Percentiles rank a stretch among this genome's conserved stretches.
Evolutionary conservation across 2,329 filamentous ascomycete species (phyloP).

Genomic region (Penicillium brasilianum): DNA sequence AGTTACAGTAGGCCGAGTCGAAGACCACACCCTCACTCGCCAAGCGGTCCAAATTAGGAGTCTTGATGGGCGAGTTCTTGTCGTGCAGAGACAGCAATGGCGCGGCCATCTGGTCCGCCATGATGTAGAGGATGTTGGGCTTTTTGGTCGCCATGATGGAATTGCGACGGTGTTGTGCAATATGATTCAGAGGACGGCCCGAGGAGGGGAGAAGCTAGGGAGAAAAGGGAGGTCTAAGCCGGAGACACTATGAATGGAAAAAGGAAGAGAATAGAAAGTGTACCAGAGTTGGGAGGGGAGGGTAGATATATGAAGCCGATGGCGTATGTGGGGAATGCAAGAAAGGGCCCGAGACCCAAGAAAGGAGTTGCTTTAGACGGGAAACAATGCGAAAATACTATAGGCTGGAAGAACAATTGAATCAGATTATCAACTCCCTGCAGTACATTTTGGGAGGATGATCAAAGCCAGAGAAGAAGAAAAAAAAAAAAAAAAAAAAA

Average conservation of each 20-base stretch:
- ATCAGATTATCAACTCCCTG: background rate
- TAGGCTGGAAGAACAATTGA: background rate
- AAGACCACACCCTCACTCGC: conserved; percentile 85
- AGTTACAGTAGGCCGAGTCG: conserved; percentile 92
- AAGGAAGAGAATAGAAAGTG: conserved; percentile 12
- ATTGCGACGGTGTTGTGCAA: background rate
- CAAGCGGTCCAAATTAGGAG: conserved; percentile 83
- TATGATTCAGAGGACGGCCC: background rate
- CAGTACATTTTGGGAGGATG: too few relatives aligned
- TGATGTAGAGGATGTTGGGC: conserved; percentile 89
- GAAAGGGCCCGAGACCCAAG: background rate
- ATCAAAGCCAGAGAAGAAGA: background rate
- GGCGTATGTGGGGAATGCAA: conserved; percentile 26
- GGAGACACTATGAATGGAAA: conserved; percentile 4
- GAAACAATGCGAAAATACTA: background rate
- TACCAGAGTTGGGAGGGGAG: conserved; percentile 12
- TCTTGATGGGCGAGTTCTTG: conserved; percentile 84
- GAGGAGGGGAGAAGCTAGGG: background rate
- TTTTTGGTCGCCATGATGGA: conserved; percentile 51
- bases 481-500: background rate
- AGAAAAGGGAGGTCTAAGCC: background rate
- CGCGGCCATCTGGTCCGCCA: conserved; percentile 94
- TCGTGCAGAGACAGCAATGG: conserved; percentile 93
- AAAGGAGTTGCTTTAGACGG: background rate
- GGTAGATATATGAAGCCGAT: conserved; percentile 26